These are phyloP conservation scores for Xylariaceae sp. DNA, from an alignment of 2,329 filamentous ascomycete species.

Conservation along the genomic window DNA sequence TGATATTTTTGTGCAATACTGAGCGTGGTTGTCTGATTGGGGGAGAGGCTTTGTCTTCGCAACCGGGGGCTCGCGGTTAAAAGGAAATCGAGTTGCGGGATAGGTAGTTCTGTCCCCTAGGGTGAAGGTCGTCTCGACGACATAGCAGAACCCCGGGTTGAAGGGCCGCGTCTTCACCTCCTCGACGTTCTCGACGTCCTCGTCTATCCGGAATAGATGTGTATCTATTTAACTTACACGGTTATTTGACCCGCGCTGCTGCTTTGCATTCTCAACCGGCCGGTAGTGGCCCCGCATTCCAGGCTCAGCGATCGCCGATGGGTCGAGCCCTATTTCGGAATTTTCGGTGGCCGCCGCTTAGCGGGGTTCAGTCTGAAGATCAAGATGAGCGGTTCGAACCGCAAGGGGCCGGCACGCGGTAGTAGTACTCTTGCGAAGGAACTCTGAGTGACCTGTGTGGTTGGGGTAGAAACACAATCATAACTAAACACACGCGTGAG, in stretches of 20 bases:
- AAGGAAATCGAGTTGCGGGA: neutral
- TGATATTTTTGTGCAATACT: neutral
- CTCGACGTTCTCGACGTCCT: neutral
- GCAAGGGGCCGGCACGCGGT: neutral
- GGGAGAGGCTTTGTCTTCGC: no score
- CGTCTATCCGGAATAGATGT: neutral
- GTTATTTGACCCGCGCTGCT: neutral
- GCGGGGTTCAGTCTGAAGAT: neutral
- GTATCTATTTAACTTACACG: neutral
- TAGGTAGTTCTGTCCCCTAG: neutral
- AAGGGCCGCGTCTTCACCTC: neutral
- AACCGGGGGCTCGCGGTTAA: neutral
- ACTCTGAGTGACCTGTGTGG: neutral
- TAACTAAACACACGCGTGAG: no score
- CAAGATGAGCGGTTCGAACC: neutral
- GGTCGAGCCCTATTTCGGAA: neutral
- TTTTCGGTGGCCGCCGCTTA: neutral
- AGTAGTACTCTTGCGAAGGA: neutral
- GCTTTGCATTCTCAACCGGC: neutral
- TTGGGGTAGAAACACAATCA: neutral
- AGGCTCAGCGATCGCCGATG: neutral
- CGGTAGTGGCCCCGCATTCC: neutral
- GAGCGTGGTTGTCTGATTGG: neutral
- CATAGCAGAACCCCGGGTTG: neutral
- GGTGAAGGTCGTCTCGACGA: neutral